Percentiles rank a stretch among this genome's conserved stretches.
phyloP scores from a whole-genome alignment of 768 basidiomycete species.

The Rhizopogon salebrosus region DNA sequence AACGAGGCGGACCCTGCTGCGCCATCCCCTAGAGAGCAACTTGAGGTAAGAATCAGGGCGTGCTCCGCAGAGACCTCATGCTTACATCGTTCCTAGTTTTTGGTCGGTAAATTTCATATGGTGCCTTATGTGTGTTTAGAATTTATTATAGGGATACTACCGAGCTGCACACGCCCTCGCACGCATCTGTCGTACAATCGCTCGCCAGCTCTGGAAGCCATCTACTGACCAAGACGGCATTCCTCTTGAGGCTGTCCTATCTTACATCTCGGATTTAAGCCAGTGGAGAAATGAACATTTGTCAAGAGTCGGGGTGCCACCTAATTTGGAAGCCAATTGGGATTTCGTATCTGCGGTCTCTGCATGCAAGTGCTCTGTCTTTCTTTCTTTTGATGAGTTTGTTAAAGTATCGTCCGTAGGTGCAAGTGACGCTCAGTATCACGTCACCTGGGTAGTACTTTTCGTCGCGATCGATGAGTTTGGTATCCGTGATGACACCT shows the following conservation, averaged over 20 bases:
- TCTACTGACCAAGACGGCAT: conserved; percentile 74
- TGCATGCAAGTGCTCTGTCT: conserved; percentile 39
- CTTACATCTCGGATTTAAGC: conserved; percentile 50
- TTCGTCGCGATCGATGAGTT: conserved; percentile 82
- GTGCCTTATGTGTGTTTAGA: conserved; percentile 8
- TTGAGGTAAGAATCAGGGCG: conserved; percentile 50
- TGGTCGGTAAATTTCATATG: conserved; percentile 43
- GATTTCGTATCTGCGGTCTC: conserved; percentile 81
- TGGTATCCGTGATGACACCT: conserved; percentile 61
- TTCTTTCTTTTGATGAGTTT: neutral
- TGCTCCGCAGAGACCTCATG: neutral
- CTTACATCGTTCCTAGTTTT: conserved; percentile 40
- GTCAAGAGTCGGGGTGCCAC: conserved; percentile 78
- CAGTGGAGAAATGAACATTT: conserved; percentile 78
- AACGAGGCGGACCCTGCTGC: conserved; percentile 46
- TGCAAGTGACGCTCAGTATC: conserved; percentile 85
- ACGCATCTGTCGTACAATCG: conserved; percentile 76
- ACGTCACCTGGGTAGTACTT: conserved; percentile 86
- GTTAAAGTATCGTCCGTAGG: conserved; percentile 31
- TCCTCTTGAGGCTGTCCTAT: conserved; percentile 55
- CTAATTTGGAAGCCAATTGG: conserved; percentile 80
- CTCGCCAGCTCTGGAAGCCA: conserved; percentile 76
- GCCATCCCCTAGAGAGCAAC: conserved; percentile 71
- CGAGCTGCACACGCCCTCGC: conserved; percentile 80
- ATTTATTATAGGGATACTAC: conserved; percentile 69